These are phyloP conservation scores for Narthecium ossifragum DNA, from an alignment of 106 monocot species.

Conservation along the genomic window DNA sequence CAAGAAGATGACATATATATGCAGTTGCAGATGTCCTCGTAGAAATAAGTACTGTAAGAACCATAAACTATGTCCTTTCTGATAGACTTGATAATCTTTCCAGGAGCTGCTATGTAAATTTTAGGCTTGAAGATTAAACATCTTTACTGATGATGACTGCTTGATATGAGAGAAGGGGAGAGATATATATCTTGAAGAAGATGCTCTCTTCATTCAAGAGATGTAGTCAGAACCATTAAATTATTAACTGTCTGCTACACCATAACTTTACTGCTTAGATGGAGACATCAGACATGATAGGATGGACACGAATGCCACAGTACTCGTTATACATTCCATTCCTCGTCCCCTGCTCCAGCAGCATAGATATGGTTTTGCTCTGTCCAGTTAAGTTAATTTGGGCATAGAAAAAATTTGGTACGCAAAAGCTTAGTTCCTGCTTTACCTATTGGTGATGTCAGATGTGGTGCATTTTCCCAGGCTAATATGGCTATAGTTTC, in stretches of 20 bases:
- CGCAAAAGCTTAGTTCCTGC: no score
- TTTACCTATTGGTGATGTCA: no score
- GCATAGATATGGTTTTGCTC: constrained; percentile 12
- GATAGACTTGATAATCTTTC: no score
- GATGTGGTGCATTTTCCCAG: no score
- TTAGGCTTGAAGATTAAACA: not conserved
- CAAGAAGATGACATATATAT: not conserved
- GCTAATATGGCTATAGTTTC: no score
- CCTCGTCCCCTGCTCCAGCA: constrained; percentile 12
- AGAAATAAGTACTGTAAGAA: no score
- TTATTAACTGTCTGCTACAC: constrained; percentile 9
- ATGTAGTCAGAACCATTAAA: constrained; percentile 8
- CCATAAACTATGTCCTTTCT: no score
- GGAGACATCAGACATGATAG: no score
- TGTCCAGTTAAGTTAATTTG: no score
- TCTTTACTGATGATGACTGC: not conserved
- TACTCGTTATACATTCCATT: constrained; percentile 18
- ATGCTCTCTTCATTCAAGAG: not conserved
- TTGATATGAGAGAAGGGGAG: not conserved
- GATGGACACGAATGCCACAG: constrained; percentile 23
- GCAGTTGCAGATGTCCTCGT: not conserved
- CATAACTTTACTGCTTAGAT: constrained; percentile 2
- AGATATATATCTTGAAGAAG: not conserved
- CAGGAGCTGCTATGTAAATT: no score
- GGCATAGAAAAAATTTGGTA: no score